Evolutionary conservation across 139 green algal genomes (phyloP), one percentile per base, ranked within the genome.

Genomic region (Eudorina sp.): DNA sequence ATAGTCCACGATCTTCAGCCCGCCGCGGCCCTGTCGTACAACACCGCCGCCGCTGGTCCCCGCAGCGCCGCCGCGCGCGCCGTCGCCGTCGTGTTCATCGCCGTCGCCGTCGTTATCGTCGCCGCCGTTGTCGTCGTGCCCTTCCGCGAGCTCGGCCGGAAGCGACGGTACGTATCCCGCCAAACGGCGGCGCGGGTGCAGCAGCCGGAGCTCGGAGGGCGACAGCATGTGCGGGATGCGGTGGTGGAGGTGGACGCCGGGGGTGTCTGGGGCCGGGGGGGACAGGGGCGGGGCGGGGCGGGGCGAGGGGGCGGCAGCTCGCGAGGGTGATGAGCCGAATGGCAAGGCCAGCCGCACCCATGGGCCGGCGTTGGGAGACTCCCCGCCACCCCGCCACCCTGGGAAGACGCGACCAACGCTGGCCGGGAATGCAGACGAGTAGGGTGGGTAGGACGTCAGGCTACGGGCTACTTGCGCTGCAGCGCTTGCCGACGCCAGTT

Each of bases 161-260:
- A 91, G 89, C 45, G 93, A 92, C 14, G 96, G 84, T 7, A 97
- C 83, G 64, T 95, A 92, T 62, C 88, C n/a, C 6, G 85, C 46
- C 69, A 98, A 68, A 46, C 89, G 84, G 45, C 90, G 91, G 55
- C 93, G 92, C 2, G 96, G 97, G 80, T 97, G 96, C 51, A 99
- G 86, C 55, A 90, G 55, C 73, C 92, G 92, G 14, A 98, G 92
- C 90, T 99, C 95, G 4, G 87, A 88, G 0, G 96, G 95, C 0
- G 90, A 90, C 29, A 99, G 92, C 79, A 98, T 94, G 83, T 99
- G 96, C 1, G 96, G 93, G 78, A 99, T 86, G 40, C 97, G 92
- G 91, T 99, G 98, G 86, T 98, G 95, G 51, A 99, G 89, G 90
- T 99, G 97, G 48, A 99, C 84, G 19, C 98, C 98, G 9, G 98